Percentiles rank a stretch among this genome's conserved stretches.
phyloP scores from a whole-genome alignment of 148 eudicot genomes.

The Vaccinium myrtillus region DNA sequence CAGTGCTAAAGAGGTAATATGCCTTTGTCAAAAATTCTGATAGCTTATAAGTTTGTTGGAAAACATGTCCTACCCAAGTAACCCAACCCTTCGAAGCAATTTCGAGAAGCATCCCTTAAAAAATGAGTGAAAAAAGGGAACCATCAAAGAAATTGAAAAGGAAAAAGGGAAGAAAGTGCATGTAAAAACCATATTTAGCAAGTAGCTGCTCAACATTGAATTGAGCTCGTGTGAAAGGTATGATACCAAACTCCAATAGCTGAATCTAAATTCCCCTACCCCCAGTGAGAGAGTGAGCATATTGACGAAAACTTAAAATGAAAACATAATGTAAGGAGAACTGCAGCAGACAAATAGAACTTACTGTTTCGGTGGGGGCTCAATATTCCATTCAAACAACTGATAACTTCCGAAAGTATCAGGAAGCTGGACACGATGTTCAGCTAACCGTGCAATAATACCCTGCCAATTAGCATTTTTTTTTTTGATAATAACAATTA shows the following conservation, averaged over 20 bases:
- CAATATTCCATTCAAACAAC: constrained; percentile 55
- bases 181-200: background rate
- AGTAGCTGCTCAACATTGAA: background rate
- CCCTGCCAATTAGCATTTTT: constrained; percentile 43
- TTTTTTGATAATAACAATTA: background rate
- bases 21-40: background rate
- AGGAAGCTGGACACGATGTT: constrained; percentile 63
- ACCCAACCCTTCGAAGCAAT: background rate
- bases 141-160: background rate
- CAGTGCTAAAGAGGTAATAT: background rate
- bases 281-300: background rate
- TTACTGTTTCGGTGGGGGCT: constrained; percentile 61
- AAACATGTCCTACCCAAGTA: background rate
- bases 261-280: background rate
- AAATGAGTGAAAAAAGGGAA: background rate
- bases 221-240: background rate
- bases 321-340: background rate
- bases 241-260: background rate
- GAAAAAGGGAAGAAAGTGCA: background rate
- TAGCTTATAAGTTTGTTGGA: background rate
- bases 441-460: constrained; percentile 62
- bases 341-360: background rate
- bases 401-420: constrained; percentile 62
- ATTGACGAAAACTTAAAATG: background rate
- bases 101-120: background rate